Base-by-base conservation (phyloP, 1,284 basidiomycete genomes). In the Ceraceosorus guamensis region DNA sequence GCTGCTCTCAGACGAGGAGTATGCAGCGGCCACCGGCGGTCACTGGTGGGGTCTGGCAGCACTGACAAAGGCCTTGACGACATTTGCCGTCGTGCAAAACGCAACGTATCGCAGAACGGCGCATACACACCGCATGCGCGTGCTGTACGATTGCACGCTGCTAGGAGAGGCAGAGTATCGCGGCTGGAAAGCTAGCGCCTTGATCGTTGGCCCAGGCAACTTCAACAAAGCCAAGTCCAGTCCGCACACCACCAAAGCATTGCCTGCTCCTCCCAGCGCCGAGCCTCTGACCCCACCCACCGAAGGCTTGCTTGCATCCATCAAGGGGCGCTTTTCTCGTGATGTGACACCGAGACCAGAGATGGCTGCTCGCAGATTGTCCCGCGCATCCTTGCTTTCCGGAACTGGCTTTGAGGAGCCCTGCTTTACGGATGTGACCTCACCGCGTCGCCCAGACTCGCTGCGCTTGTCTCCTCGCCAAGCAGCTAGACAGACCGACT, bases 21-120 rank as follows among this genome's bases (percentile, higher is more conserved):
- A 77, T 56, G 66, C 73, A 31, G 24, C 18, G n/a, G 62, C 64
- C 18, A 71, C 69, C 31, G 66, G 75, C 13, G 75, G 65, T 46
- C 53, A 60, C 14, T 16, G 66, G 55, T 59, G 56, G 14, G 47
- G 62, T 8, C 53, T 71, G 43, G 62, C 61, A 47, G 58, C 61
- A 7, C 68, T 81, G 51, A 81, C 80, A 0, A 81, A 79, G 60
- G 79, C 80, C 3, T 62, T 82, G 55, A 81, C 80, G 1, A 80
- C 80, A 0, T 82, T 81, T 66, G 79, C 79, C 0, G 79, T 79
- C 52, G 66, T 82, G 1, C 80, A 81, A 65, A 78, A 75, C 14
- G 79, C 79, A 14, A 82, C 81, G 4, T 79, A 77, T 71, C 68
- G 76, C 33, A 66, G 79, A 16, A 79, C 76, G 16, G 64, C 64